Evolutionary conservation across 306 rosid genomes (phyloP), one percentile per base, ranked within the genome.

Genomic region (Casuarina glauca): DNA sequence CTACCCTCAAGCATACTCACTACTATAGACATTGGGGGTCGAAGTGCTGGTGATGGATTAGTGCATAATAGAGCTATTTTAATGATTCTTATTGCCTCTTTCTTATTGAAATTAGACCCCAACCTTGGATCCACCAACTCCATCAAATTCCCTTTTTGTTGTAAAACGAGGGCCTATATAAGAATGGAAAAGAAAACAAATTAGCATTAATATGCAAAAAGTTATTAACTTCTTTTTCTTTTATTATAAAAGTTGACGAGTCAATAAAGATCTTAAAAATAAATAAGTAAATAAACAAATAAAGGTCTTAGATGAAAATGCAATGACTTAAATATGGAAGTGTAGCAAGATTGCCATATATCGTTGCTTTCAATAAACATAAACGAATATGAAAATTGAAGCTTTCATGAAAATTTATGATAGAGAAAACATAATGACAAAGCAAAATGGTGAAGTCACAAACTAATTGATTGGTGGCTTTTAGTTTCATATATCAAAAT

Each of bases 1-100:
- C 71, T 78, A 49, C 88, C 92, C 81, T 87, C 88, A 16, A 91
- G 93, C 93, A 91, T 89, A 80, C 83, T 86, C 74, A 85, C 88
- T 69, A 85, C 97, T 58, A 82, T 82, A 32, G 97, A 91, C 90
- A 89, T 91, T 4, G 79, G 54, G 39, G 95, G 95, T 70, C 93
- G 79, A 41, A 79, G 74, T 6, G 90, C 85, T 0, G 93, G 88
- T 0, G 91, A 82, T n/a, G 74, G 54, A 71, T 84, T 73, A 0
- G 90, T 84, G 81, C 97, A 90, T 13, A 85, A 53, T 1, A 92
- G 75, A 77, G 93, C 94, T 35, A 87, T 87, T 84, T 88, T 88
- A 60, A 85, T 41, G 84, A 82, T 49, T 64, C 49, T 72, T 44
- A 73, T 62, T 9, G 81, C 92, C 83, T 88, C 90, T 51, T 74